A percentile compares a stretch with the other conserved stretches of the same genome.
phyloP scores from a whole-genome alignment of 495 filamentous ascomycete species.

The Neurospora sp. region DNA sequence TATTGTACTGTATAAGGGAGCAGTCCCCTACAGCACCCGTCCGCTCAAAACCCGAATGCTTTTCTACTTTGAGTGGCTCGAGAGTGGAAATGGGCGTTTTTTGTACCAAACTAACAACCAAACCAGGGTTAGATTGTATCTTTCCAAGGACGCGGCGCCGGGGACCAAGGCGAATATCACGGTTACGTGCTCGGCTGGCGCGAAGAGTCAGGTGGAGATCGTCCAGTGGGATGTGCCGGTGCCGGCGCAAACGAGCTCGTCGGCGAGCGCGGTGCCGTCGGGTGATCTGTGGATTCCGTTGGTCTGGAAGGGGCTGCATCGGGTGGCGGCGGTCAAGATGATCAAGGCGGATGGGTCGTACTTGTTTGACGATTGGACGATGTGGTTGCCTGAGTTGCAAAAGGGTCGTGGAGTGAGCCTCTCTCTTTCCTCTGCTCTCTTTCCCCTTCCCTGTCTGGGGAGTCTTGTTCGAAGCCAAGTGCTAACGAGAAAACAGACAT shows the following conservation, averaged over 20 bases:
- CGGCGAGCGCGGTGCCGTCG: constrained; percentile 29
- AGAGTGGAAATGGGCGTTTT: too few species aligned
- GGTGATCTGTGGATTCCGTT: constrained; percentile 43
- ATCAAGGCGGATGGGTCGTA: constrained; percentile 36
- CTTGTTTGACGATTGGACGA: constrained; percentile 49
- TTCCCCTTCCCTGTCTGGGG: too few species aligned
- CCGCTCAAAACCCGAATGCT: too few species aligned
- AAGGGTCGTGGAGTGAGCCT: constrained; percentile 24
- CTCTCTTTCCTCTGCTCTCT: too few species aligned
- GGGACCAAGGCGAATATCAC: constrained; percentile 42
- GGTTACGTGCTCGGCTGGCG: constrained; percentile 41
- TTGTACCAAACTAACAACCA: too few species aligned
- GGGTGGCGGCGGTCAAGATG: constrained; percentile 45
- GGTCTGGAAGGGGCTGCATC: constrained; percentile 38
- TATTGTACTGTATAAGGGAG: too few species aligned
- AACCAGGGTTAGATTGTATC: neutral
- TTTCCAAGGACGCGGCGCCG: constrained; percentile 26
- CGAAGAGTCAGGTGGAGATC: constrained; percentile 34
- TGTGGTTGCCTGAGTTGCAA: constrained; percentile 45
- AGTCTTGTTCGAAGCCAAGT: neutral
- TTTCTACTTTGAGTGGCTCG: too few species aligned
- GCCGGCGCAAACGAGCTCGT: constrained; percentile 27
- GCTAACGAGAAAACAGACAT: constrained; percentile 22
- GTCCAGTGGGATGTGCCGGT: constrained; percentile 42
- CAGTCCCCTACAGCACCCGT: too few species aligned